Evolutionary conservation across 345 rosid genomes (phyloP), one percentile per base, ranked within the genome.

Genomic region (Boechera stricta): DNA sequence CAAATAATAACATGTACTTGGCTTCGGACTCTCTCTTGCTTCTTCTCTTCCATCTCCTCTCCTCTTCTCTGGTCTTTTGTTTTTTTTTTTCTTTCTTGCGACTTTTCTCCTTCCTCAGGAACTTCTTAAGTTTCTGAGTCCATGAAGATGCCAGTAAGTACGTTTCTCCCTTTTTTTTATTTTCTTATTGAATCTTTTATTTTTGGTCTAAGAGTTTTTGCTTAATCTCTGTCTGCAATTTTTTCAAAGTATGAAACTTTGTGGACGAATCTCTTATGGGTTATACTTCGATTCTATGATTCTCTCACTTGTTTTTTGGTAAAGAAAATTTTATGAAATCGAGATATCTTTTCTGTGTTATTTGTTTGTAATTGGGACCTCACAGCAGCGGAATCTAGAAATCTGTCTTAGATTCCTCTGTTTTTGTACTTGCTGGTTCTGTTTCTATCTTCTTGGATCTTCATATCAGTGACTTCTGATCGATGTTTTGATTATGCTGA

Each of bases 81-180:
- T 18, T 61, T 57, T 31, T 57, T 31, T 8, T 10, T 64, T 52
- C 29, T 36, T 28, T 53, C n/a, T 51, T 67, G 10, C 64, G 78
- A 61, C 59, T 65, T 63, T 80, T 67, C 69, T 76, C 44, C 77
- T 67, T 69, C 64, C 73, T 69, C 64, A 52, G 74, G 72, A 57
- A 57, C 69, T 49, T 41, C 16, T 12, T 64, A 80, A 77, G 83
- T 82, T 81, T 75, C 67, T 75, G 81, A 82, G 85, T 85, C 74
- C 84, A 89, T 81, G 96, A 90, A 89, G 96, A 89, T 91, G 97
- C 98, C 92, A 90, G 98, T 94, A 94, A 94, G 98, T 94, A 94
- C 92, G 98, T 91, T 86, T 82, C 85, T 77, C 80, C 73, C 62
- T 69, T 56, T 11, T 53, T 13, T 67, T n/a, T 15, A 21, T 42